Base-by-base conservation (phyloP, 352 stramenopile genomes). In the Globisporangium rhizosaccharum region DNA sequence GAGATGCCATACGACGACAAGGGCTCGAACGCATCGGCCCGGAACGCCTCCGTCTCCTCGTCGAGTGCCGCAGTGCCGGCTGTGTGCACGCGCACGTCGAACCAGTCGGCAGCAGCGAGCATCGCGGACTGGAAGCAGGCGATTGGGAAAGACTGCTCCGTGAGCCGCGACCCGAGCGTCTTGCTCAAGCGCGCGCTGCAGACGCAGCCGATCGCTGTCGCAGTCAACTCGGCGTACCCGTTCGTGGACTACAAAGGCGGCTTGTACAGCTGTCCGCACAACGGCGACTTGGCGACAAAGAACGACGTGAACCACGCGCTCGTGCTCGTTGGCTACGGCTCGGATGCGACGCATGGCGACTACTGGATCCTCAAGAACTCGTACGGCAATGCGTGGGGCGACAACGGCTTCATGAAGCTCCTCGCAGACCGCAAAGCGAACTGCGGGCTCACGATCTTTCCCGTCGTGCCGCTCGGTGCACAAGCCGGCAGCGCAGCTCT, bases 321-420 rank as follows among this genome's bases (percentile, higher is more conserved):
- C 36, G 15, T 91, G 45, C 76, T 91, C 25, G 82, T 91, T 1
- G 82, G 82, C 49, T 91, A 64, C 62, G 61, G 41, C 30, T 45
- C 67, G 14, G 77, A 87, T 42, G 33, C 61, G 0, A 62, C 52
- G 2, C 61, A 66, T 1, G 79, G 82, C 20, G 82, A 89, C 67
- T 91, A 89, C 63, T 91, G 81, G 81, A 86, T 91, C 44, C 51
- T 91, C 18, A 91, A 91, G 56, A 91, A 91, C 61, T 91, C 81
- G 49, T 91, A 91, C 68, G 77, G 76, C 23, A 75, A 66, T 41
- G 75, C 70, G 3, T 91, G 81, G 81, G 81, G 81, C 23, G 68
- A 72, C 15, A 76, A 60, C 18, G 81, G 81, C 42, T 91, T 85
- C 62, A 76, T 91, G 58, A 76, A 80, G 53, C 62, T 91, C 37